These are phyloP conservation scores for Mycena maculata DNA, from an alignment of 768 basidiomycete species.

Conservation along the genomic window DNA sequence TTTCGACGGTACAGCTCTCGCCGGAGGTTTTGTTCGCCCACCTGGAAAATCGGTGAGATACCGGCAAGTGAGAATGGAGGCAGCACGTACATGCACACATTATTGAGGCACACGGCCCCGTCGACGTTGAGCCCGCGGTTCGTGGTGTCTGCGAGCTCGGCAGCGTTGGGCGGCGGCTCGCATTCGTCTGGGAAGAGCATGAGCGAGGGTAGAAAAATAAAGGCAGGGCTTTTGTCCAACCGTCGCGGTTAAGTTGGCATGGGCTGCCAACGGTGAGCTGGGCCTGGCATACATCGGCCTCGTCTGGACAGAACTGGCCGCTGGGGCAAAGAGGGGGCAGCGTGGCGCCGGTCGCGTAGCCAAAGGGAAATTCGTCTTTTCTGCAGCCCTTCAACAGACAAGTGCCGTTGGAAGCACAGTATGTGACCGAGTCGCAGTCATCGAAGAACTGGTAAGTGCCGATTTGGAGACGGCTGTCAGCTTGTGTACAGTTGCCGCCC, in stretches of 20 bases:
- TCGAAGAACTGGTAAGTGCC: slow-evolving; percentile 85
- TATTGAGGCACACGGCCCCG: slow-evolving; percentile 87
- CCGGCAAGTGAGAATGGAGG: neutral
- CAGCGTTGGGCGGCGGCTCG: slow-evolving; percentile 71
- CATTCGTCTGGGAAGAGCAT: slow-evolving; percentile 74
- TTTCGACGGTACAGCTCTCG: slow-evolving; percentile 75
- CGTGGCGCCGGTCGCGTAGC: slow-evolving; percentile 57
- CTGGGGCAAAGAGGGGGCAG: slow-evolving; percentile 71
- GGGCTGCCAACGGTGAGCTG: slow-evolving; percentile 69
- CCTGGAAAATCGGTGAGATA: slow-evolving; percentile 51
- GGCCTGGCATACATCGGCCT: slow-evolving; percentile 74
- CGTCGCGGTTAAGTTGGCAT: slow-evolving; percentile 91
- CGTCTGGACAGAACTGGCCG: slow-evolving; percentile 87
- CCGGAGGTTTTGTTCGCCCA: slow-evolving; percentile 83
- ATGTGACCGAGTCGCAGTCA: slow-evolving; percentile 80
- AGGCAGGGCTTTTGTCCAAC: slow-evolving; percentile 50
- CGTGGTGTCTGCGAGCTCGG: slow-evolving; percentile 70
- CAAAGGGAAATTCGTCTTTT: slow-evolving; percentile 82
- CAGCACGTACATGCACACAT: slow-evolving; percentile 77
- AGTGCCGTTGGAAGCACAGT: slow-evolving; percentile 64
- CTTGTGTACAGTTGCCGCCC: slow-evolving; percentile 61
- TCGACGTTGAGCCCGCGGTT: slow-evolving; percentile 81
- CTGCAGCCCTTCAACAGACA: slow-evolving; percentile 80
- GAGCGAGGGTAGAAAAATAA: slow-evolving; percentile 5
- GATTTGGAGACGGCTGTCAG: slow-evolving; percentile 74